Percentiles rank a stretch among this genome's conserved stretches.
These are phyloP conservation scores for Pseudogymnoascus destructans DNA, from an alignment of 2,329 filamentous ascomycete genomes.

Conservation along the genomic window DNA sequence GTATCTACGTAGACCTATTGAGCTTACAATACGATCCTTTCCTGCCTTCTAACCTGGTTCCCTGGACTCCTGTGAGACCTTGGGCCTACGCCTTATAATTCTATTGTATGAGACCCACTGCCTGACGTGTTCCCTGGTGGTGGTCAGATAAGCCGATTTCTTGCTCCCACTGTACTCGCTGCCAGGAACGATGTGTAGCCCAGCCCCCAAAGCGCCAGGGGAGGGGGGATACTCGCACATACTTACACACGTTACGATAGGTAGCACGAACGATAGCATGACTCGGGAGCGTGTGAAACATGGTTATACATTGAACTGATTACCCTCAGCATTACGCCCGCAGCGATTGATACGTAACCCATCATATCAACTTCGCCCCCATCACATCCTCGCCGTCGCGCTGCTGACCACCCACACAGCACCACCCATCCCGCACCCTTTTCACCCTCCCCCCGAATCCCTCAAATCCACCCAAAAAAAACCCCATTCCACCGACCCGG, in stretches of 20 bases:
- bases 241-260: neutral
- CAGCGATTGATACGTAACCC: slow-evolving; percentile 2
- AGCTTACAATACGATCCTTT: too few relatives aligned
- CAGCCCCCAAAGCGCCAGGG: neutral
- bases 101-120: neutral
- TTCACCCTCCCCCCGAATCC: neutral
- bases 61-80: too few relatives aligned
- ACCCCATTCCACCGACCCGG: neutral
- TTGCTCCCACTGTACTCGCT: neutral
- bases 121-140: neutral
- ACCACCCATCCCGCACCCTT: neutral
- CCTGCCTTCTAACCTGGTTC: too few relatives aligned
- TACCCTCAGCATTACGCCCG: neutral
- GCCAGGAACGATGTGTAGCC: neutral
- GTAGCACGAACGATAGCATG: neutral
- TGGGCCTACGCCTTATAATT: too few relatives aligned
- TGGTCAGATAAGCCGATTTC: neutral
- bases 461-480: neutral
- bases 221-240: neutral
- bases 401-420: neutral
- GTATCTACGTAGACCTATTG: too few relatives aligned
- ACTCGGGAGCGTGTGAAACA: neutral
- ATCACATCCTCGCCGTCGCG: neutral
- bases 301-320: slow-evolving; percentile 6
- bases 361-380: neutral